Percentiles rank a stretch among this genome's conserved stretches.
Evolutionary conservation across 768 basidiomycete species (phyloP).

Genomic region (Pseudohyphozyma bogoriensis): DNA sequence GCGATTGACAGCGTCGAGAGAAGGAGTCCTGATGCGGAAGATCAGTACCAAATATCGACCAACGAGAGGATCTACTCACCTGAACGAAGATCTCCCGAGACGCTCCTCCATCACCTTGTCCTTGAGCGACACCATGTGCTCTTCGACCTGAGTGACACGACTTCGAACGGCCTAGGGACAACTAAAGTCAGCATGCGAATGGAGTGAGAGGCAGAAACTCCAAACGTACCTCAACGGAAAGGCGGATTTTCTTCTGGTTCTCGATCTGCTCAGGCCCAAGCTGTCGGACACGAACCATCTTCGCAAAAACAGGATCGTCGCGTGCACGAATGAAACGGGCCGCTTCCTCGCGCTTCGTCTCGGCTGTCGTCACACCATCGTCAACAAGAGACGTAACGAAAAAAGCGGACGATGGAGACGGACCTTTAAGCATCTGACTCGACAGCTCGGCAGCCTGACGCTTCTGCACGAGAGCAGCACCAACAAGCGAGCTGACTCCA

Average conservation of each 20-base stretch:
- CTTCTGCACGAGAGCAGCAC: slow-evolving; percentile 15
- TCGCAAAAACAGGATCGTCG: slow-evolving; percentile 66
- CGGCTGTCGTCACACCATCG: slow-evolving; percentile 45
- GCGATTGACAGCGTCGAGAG: slow-evolving; percentile 72
- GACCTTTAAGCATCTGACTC: slow-evolving; percentile 22
- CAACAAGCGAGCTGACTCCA: slow-evolving; percentile 6
- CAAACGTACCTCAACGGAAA: slow-evolving; percentile 51
- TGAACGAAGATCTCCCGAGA: slow-evolving; percentile 14
- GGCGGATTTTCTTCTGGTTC: slow-evolving; percentile 64
- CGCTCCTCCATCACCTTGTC: slow-evolving; percentile 53
- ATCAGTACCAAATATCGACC: not conserved
- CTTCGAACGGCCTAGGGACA: slow-evolving; percentile 53
- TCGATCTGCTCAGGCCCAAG: slow-evolving; percentile 82
- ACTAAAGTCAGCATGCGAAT: not conserved
- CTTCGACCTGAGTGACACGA: slow-evolving; percentile 69
- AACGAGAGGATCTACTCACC: slow-evolving; percentile 3
- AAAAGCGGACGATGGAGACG: not conserved
- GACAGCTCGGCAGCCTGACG: slow-evolving; percentile 17
- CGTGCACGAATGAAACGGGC: slow-evolving; percentile 66
- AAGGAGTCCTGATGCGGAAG: slow-evolving; percentile 52
- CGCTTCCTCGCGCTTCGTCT: slow-evolving; percentile 73
- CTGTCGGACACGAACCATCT: slow-evolving; percentile 60
- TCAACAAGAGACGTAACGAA: not conserved
- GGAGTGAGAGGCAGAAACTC: not conserved
- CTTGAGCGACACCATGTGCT: slow-evolving; percentile 58